phyloP scores from a whole-genome alignment of 1,139 yeast genomes.

The Lodderomyces parapsilosis region DNA sequence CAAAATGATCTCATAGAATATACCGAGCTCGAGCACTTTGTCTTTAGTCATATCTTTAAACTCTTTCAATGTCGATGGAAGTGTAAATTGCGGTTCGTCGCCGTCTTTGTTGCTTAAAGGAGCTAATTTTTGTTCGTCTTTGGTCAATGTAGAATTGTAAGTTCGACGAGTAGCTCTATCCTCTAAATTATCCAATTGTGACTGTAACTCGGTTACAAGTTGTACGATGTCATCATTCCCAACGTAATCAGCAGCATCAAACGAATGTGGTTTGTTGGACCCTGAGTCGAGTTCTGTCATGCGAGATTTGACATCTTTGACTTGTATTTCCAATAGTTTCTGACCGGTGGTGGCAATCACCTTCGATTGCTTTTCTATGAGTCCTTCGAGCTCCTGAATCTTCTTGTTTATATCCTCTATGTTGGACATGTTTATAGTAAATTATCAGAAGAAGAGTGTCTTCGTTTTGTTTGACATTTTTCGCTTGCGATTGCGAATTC shows the following conservation, averaged over 20 bases:
- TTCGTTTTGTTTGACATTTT: too few species aligned
- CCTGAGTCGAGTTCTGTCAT: conserved; percentile 31
- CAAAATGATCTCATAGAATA: conserved; percentile 68
- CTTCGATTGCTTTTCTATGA: conserved; percentile 49
- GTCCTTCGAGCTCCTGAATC: conserved; percentile 38
- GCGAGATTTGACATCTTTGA: conserved; percentile 44
- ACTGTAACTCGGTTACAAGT: conserved; percentile 84
- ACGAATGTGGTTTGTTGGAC: conserved; percentile 14
- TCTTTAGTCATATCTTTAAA: conserved; percentile 47
- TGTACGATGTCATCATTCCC: conserved; percentile 83
- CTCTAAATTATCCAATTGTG: conserved; percentile 73
- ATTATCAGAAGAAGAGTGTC: too few species aligned
- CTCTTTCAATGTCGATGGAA: conserved; percentile 61
- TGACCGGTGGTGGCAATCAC: conserved; percentile 65
- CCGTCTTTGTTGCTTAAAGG: conserved; percentile 68
- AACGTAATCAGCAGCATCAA: conserved; percentile 61
- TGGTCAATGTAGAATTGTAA: conserved; percentile 22
- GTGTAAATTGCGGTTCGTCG: conserved; percentile 54
- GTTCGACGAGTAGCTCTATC: conserved; percentile 63
- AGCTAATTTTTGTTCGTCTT: conserved; percentile 16
- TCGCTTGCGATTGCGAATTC: too few species aligned
- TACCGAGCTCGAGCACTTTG: conserved; percentile 52
- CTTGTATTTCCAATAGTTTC: conserved; percentile 68
- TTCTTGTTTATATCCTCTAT: conserved; percentile 20
- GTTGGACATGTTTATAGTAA: conserved; percentile 4